Base-by-base conservation (phyloP, 192 early-diverging fungal species). In the Rhizoclosmatium sp. region DNA sequence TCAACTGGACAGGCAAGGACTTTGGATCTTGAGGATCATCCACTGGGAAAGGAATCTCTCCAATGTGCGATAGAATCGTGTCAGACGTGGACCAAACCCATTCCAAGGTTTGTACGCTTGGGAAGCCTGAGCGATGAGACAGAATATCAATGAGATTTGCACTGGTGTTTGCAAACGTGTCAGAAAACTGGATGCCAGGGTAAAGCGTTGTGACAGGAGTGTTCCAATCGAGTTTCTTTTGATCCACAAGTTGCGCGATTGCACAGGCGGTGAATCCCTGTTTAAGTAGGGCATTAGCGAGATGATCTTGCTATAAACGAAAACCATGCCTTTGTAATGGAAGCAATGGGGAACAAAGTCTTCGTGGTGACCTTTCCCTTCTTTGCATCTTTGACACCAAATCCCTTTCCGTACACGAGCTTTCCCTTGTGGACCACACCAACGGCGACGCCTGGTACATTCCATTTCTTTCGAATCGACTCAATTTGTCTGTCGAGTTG, bases 301-400 rank as follows among this genome's bases (percentile, higher is more conserved):
- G 31, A 31, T 31, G 31, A 31, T 31, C 31, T 31, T 31, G 21
- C 44, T 12, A 31, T 60, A 12, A 44, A 40, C n/a, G 16, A n/a
- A 45, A 19, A 47, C 5, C 19, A 42, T 21, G 49, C 62, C 62
- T 79, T 79, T 4, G 78, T 79, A 3, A 44, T 79, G 5, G 78
- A 79, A n/a, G 71, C 78, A 46, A 79, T 74, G 21, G 75, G 69
- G 40, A 78, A 69, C 69, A 74, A 31, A n/a, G 76, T 69, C 2
- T 66, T 5, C 2, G 76, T 3, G 69, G 68, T 73, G 19, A 78
- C 76, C 9, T 69, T 9, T 19, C 75, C 76, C 16, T 49, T 23
- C 10, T 75, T 14, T 9, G 16, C 56, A 49, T 78, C 75, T 48
- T 66, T 61, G 68, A 54, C 23, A 2, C 76, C 76, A 42, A 54